Percentiles rank a stretch among this genome's conserved stretches.
Conservation (phyloP, 2,329 filamentous ascomycete species). For the Akanthomyces dipterigenus region DNA sequence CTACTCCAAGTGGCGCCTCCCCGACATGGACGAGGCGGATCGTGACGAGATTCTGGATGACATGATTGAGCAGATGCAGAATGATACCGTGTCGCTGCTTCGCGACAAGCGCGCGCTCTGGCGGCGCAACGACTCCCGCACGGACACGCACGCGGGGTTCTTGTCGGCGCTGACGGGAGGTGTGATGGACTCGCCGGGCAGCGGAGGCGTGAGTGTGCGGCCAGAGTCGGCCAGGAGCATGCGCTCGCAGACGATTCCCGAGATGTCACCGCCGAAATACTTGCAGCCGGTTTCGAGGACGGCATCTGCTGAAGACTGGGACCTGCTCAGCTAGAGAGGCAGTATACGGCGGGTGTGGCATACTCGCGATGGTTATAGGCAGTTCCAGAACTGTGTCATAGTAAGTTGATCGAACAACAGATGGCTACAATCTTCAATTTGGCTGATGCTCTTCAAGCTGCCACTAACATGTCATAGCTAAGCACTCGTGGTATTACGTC, state of each 20-base stretch:
- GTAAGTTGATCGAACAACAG: too few species aligned
- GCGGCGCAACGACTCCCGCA: background rate
- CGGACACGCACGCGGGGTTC: background rate
- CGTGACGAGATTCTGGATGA: conserved; percentile 13
- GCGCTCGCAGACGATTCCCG: background rate
- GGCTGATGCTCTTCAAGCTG: too few species aligned
- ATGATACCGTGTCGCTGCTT: conserved; percentile 19
- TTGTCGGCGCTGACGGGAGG: background rate
- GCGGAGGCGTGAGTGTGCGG: background rate
- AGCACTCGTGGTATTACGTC: too few species aligned
- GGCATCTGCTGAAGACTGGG: background rate
- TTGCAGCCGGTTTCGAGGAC: background rate
- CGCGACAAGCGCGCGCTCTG: conserved; percentile 15
- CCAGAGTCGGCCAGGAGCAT: background rate
- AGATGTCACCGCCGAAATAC: background rate
- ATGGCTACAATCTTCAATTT: too few species aligned
- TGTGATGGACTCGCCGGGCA: background rate
- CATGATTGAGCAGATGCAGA: conserved; percentile 18
- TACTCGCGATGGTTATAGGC: too few species aligned
- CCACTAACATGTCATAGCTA: too few species aligned
- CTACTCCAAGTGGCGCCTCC: conserved; percentile 28
- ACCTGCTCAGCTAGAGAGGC: too few species aligned
- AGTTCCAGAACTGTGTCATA: too few species aligned
- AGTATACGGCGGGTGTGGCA: too few species aligned
- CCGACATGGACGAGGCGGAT: conserved; percentile 18